These are phyloP conservation scores for Dianthus caryophyllus DNA, from an alignment of 148 eudicot genomes.

Conservation along the genomic window DNA sequence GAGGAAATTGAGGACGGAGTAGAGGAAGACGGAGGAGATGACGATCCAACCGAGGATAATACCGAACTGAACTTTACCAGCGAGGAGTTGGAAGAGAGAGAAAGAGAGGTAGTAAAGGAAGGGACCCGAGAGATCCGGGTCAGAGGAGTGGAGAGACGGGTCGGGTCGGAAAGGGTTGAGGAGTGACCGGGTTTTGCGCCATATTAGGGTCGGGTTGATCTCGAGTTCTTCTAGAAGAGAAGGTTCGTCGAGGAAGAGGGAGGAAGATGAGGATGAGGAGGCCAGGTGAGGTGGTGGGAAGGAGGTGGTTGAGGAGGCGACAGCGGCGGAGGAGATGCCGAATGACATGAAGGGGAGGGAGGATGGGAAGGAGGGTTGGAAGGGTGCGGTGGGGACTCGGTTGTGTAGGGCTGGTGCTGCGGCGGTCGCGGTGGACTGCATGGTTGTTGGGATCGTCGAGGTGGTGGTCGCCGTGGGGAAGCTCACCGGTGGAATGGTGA, in stretches of 20 bases:
- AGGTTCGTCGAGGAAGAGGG: constrained; percentile 20
- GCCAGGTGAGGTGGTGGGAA: not conserved
- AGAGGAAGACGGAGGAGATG: constrained; percentile 50
- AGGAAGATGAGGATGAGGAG: constrained; percentile 10
- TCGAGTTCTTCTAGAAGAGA: too few relatives aligned
- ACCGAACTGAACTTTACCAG: too few relatives aligned
- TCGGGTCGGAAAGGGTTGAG: too few relatives aligned
- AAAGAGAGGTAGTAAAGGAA: too few relatives aligned
- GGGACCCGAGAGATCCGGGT: too few relatives aligned
- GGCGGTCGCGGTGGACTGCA: not conserved
- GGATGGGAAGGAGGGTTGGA: constrained; percentile 2
- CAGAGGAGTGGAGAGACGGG: too few relatives aligned
- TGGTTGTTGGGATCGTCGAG: not conserved
- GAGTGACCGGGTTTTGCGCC: too few relatives aligned
- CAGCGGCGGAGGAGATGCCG: constrained; percentile 15
- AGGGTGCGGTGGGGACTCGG: too few relatives aligned
- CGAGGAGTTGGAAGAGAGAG: too few relatives aligned
- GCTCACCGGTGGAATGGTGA: too few relatives aligned
- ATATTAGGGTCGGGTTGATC: too few relatives aligned
- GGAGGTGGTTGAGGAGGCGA: not conserved
- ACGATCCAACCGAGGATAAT: constrained; percentile 74
- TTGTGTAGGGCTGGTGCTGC: not conserved
- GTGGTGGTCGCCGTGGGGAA: constrained; percentile 3
- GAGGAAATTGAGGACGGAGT: constrained; percentile 62
- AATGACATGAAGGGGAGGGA: constrained; percentile 10